Percentiles rank a stretch among this genome's conserved stretches.
These are phyloP conservation scores for Rubus idaeus DNA, from an alignment of 306 rosid species.

Conservation along the genomic window DNA sequence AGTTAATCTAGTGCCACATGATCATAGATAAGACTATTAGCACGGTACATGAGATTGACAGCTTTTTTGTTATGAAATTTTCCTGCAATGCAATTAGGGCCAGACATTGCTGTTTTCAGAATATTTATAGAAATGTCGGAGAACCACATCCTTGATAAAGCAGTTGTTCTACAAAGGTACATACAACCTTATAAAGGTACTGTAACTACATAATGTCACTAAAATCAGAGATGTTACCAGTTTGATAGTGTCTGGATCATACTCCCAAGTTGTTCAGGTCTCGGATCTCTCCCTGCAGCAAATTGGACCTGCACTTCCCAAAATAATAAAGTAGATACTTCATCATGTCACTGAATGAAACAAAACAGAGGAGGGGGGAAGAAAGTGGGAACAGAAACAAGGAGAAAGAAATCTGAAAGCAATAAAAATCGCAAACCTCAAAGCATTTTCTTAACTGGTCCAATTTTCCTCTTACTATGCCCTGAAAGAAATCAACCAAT, in stretches of 20 bases:
- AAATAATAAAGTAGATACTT: slow-evolving; percentile 20
- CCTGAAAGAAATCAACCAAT: slow-evolving; percentile 44
- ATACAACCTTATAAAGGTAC: not conserved
- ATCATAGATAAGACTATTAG: no score
- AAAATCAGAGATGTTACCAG: slow-evolving; percentile 56
- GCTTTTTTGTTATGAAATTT: not conserved
- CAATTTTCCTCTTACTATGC: slow-evolving; percentile 91
- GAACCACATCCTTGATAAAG: not conserved
- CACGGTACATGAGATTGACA: not conserved
- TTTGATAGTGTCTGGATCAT: slow-evolving; percentile 87
- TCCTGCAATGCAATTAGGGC: not conserved
- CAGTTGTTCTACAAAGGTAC: not conserved
- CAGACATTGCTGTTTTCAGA: not conserved
- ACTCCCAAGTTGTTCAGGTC: slow-evolving; percentile 89
- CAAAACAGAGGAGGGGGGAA: not conserved
- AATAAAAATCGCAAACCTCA: slow-evolving; percentile 56
- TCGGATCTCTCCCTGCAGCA: slow-evolving; percentile 96
- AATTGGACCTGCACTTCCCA: slow-evolving; percentile 77
- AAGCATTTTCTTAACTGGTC: slow-evolving; percentile 92
- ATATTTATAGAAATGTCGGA: not conserved
- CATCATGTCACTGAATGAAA: not conserved
- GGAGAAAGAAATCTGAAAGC: slow-evolving; percentile 7
- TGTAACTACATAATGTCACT: slow-evolving; percentile 1
- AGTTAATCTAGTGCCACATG: not conserved
- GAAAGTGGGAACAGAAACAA: not conserved